A percentile compares a stretch with the other conserved stretches of the same genome.
phyloP scores from a whole-genome alignment of 352 stramenopile genomes.

The Phytophthora hybrid region DNA sequence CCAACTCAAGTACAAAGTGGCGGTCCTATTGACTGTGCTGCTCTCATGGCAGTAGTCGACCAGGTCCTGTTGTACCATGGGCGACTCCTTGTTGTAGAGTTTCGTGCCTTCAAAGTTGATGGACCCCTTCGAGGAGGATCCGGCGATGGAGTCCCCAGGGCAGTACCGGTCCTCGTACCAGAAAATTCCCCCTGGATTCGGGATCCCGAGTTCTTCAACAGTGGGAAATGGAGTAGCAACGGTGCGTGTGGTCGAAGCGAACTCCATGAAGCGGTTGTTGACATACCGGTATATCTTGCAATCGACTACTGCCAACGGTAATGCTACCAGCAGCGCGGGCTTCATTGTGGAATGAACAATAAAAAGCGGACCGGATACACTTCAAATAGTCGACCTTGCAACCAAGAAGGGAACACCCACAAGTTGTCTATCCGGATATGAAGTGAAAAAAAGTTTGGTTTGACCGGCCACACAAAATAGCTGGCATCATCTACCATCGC shows the following conservation, averaged over 20 bases:
- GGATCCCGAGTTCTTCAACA: constrained; percentile 12
- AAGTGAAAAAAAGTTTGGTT: not conserved
- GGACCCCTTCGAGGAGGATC: not conserved
- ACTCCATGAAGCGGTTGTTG: constrained; percentile 7
- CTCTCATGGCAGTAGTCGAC: constrained; percentile 1
- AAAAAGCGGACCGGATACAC: not conserved
- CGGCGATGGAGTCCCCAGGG: constrained; percentile 1
- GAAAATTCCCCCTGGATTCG: not conserved
- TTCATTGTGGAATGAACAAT: constrained; percentile 1
- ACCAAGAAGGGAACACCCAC: not conserved
- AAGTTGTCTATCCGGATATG: not conserved
- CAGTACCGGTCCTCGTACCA: constrained; percentile 16
- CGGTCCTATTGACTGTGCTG: not conserved
- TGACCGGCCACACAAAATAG: not conserved
- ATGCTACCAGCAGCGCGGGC: not conserved
- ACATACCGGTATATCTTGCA: constrained; percentile 15
- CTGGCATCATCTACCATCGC: not conserved
- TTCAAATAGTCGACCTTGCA: not conserved
- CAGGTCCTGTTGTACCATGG: constrained; percentile 13
- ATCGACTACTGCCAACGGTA: not conserved
- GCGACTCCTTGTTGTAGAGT: constrained; percentile 19
- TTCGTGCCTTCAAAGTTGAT: constrained; percentile 14
- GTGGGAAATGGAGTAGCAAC: constrained; percentile 22
- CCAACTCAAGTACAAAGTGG: not conserved
- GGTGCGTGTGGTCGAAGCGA: constrained; percentile 13